Evolutionary conservation across 2,329 filamentous ascomycete species (phyloP).

Genomic region (Fusarium heterosporum): DNA sequence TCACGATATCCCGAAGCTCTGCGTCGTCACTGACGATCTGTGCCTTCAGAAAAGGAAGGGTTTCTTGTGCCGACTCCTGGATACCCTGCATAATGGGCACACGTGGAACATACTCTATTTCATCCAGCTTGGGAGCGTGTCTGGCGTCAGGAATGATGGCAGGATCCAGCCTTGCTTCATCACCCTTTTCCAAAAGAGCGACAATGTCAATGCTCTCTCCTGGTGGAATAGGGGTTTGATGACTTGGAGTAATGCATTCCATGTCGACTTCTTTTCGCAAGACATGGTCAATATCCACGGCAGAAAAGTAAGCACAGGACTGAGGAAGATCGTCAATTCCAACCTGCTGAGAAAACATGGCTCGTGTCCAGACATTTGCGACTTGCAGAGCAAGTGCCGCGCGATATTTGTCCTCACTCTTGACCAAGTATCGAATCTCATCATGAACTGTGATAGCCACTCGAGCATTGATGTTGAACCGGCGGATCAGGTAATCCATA

Average conservation of each 20-base stretch:
- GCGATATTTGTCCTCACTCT: conserved; percentile 85
- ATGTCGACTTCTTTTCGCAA: conserved; percentile 98
- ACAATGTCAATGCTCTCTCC: conserved; percentile 90
- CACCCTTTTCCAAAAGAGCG: conserved; percentile 79
- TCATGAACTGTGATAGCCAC: conserved; percentile 96
- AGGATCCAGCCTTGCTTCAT: conserved; percentile 75
- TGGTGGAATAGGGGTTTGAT: conserved; percentile 79
- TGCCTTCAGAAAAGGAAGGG: conserved; percentile 78
- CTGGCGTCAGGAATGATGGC: conserved; percentile 65
- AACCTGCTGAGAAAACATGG: conserved; percentile 97
- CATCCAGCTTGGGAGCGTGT: conserved; percentile 67
- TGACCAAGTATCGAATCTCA: conserved; percentile 94
- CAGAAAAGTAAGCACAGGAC: conserved; percentile 93
- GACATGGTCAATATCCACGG: conserved; percentile 93
- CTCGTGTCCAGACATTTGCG: conserved; percentile 94
- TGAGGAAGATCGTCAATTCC: conserved; percentile 96
- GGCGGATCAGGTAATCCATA: conserved; percentile 93
- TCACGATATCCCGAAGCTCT: conserved; percentile 80
- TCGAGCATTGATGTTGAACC: conserved; percentile 86
- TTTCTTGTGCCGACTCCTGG: conserved; percentile 58
- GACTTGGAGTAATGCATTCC: conserved; percentile 93
- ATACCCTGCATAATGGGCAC: conserved; percentile 83
- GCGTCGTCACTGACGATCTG: conserved; percentile 82
- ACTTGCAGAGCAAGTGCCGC: conserved; percentile 94
- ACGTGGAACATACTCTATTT: conserved; percentile 76